Base-by-base conservation (phyloP, 345 rosid species). In the Gossypium ekmanianum region DNA sequence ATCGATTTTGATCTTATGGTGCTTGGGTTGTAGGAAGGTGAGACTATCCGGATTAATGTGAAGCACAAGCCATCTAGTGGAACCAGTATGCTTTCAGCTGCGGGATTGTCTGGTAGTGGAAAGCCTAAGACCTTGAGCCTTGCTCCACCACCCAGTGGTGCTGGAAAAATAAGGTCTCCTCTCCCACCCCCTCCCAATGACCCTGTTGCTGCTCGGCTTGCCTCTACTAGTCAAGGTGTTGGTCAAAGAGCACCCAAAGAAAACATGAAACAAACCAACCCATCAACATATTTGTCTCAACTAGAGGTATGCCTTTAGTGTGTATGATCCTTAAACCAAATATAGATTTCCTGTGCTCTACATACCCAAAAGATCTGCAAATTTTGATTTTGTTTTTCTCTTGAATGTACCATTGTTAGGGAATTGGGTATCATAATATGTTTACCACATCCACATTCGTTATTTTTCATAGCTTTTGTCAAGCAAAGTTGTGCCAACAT, bases 11-110 rank as follows among this genome's bases (percentile, higher is more conserved):
- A 61, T 61, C 48, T 61, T 61, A n/a, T 47, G 44, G 76, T 74
- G 22, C 66, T 78, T 76, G 75, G 80, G 55, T 48, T 78, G 71
- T 83, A 96, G 99, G 99, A 96, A 83, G 99, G 99, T 65, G 98
- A 96, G 85, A 96, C 99, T 7, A 96, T 96, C 62, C 86, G 97
- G 78, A 96, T 96, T 84, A 96, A 92, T 65, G 99, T 96, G 82
- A 93, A 96, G 90, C 90, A 78, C 18, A 96, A 92, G 77, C 87
- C 93, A 24, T 47, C 97, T 7, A 80, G 85, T 80, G 99, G 98
- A 75, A 89, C 99, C 20, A 97, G 98, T 54, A 96, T 96, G 99
- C 97, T 96, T 75, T 93, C 99, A 52, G 89, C 98, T 57, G 98
- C 97, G 17, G 92, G 90, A 65, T 54, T 89, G 50, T 83, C 91